Conservation (phyloP, 306 rosid species). For the Dalbergia cochinchinensis region DNA sequence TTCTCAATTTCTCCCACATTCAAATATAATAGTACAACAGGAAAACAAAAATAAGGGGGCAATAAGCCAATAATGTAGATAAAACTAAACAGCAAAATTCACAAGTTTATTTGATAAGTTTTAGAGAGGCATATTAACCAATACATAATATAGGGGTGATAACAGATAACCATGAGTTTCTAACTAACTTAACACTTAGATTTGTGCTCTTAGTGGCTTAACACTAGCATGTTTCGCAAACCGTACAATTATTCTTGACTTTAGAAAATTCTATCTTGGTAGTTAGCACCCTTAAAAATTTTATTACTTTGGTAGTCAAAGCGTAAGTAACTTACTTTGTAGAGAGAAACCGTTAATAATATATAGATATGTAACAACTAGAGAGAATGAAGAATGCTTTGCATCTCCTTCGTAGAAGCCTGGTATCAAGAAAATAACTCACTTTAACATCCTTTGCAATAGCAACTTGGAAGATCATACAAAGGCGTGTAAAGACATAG, state of each 20-base stretch:
- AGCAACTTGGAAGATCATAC: too few relatives aligned
- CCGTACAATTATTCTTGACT: background rate
- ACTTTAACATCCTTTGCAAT: too few relatives aligned
- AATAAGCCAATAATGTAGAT: slow-evolving; percentile 1
- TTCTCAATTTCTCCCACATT: too few relatives aligned
- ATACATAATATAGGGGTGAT: slow-evolving; percentile 53
- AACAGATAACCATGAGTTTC: too few relatives aligned
- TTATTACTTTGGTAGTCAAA: background rate
- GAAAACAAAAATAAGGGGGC: slow-evolving; percentile 1
- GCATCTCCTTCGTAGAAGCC: too few relatives aligned
- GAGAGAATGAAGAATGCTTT: too few relatives aligned
- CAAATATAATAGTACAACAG: too few relatives aligned
- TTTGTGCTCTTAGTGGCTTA: background rate
- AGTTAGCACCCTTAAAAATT: background rate
- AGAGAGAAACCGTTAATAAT: too few relatives aligned
- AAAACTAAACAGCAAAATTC: slow-evolving; percentile 9
- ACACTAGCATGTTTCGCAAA: slow-evolving; percentile 21
- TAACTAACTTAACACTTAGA: background rate
- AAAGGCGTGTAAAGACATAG: too few relatives aligned
- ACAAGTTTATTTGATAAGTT: slow-evolving; percentile 29
- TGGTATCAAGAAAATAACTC: too few relatives aligned
- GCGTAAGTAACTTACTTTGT: slow-evolving; percentile 45
- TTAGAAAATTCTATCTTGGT: background rate
- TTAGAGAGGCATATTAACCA: slow-evolving; percentile 63
- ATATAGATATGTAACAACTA: too few relatives aligned